Conservation (phyloP, 129 eudicot species). For the Lactuca saligna region DNA sequence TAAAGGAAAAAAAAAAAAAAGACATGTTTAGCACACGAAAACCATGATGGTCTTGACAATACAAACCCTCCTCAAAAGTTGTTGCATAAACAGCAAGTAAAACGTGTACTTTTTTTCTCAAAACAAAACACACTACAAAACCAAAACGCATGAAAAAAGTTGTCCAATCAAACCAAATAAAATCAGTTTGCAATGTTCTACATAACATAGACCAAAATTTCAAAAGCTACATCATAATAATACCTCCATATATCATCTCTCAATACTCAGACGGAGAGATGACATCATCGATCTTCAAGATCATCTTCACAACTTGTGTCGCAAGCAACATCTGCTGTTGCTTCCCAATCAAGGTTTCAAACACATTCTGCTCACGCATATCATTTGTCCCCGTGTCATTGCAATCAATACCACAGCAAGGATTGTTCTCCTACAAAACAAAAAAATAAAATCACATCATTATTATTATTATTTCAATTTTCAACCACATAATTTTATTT, state of each 20-base stretch:
- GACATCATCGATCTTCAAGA: slow-evolving; percentile 93
- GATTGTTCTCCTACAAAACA: slow-evolving; percentile 68
- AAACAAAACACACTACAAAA: no score
- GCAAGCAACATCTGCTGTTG: slow-evolving; percentile 97
- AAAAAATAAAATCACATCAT: neutral
- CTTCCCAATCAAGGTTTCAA: slow-evolving; percentile 93
- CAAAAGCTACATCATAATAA: neutral
- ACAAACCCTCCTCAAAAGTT: no score
- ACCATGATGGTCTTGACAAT: no score
- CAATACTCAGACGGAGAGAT: slow-evolving; percentile 83
- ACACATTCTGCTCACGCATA: slow-evolving; percentile 96
- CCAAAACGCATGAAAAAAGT: no score
- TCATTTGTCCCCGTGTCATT: slow-evolving; percentile 88
- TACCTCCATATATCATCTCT: slow-evolving; percentile 7
- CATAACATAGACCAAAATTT: slow-evolving; percentile 29
- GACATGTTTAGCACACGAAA: no score
- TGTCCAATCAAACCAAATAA: no score
- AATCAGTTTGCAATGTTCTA: no score
- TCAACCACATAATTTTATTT: no score
- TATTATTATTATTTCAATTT: no score
- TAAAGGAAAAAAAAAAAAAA: no score
- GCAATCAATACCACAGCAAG: slow-evolving; percentile 92
- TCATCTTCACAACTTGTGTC: slow-evolving; percentile 98
- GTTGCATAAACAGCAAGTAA: no score
- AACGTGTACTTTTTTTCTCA: no score